Evolutionary conservation across 2,329 filamentous ascomycete species (phyloP).

Genomic region (Colletotrichum paranaense): DNA sequence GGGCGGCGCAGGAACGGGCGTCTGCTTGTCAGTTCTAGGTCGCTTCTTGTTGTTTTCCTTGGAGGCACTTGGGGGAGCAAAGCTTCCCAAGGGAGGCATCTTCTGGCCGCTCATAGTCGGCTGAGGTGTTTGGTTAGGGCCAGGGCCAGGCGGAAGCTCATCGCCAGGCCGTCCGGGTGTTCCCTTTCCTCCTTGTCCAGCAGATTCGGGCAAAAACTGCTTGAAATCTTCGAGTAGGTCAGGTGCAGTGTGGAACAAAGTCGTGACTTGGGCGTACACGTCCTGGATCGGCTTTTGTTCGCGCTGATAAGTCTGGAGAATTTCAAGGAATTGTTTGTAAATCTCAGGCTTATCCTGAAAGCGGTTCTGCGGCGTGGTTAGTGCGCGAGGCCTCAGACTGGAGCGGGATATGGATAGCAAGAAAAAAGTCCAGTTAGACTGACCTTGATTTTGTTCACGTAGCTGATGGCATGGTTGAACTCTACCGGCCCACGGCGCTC

Average conservation of each 20-base stretch:
- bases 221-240: conserved; percentile 98
- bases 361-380: conserved; percentile 75
- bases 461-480: conserved; percentile 99
- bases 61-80: conserved; percentile 85
- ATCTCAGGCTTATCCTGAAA: conserved; percentile 98
- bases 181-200: conserved; percentile 63
- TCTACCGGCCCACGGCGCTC: conserved; percentile 95
- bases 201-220: conserved; percentile 94
- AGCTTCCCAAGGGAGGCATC: conserved; percentile 94
- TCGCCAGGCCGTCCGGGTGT: conserved; percentile 70
- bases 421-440: conserved; percentile 41
- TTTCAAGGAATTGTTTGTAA: conserved; percentile 99
- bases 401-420: background rate
- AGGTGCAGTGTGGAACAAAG: conserved; percentile 90
- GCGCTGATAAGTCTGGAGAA: conserved; percentile 96
- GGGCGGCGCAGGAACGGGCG: conserved; percentile 59
- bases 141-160: conserved; percentile 64
- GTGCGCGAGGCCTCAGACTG: conserved; percentile 20
- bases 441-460: conserved; percentile 99
- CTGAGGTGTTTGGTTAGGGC: conserved; percentile 66
- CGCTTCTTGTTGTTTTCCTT: conserved; percentile 90
- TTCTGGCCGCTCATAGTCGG: conserved; percentile 71
- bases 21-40: conserved; percentile 69
- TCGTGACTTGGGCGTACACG: conserved; percentile 96
- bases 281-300: conserved; percentile 99